phyloP scores from a whole-genome alignment of 2,329 filamentous ascomycete genomes.

The Diaporthe batatas region DNA sequence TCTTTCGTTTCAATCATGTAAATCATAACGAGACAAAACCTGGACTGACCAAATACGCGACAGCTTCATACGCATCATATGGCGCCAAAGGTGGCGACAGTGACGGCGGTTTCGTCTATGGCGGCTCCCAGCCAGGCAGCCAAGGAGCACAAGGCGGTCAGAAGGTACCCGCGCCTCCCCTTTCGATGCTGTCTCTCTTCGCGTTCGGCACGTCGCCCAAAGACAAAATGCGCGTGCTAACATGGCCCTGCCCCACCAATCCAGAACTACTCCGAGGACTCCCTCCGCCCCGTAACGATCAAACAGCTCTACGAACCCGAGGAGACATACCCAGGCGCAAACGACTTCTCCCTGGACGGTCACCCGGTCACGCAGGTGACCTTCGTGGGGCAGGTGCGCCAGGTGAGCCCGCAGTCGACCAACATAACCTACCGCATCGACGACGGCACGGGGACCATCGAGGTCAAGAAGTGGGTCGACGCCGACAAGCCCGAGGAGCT shows the following conservation, averaged over 20 bases:
- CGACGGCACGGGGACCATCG: slow-evolving; percentile 92
- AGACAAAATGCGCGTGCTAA: background rate
- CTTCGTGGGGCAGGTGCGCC: slow-evolving; percentile 91
- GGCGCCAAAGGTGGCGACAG: slow-evolving; percentile 70
- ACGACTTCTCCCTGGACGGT: slow-evolving; percentile 88
- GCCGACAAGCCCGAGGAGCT: slow-evolving; percentile 66
- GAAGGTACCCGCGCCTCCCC: slow-evolving; percentile 42
- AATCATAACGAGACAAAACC: background rate
- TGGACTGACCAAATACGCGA: slow-evolving; percentile 7
- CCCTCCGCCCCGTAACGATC: slow-evolving; percentile 92
- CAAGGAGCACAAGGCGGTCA: slow-evolving; percentile 52
- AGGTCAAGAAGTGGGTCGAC: slow-evolving; percentile 91
- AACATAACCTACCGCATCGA: slow-evolving; percentile 95
- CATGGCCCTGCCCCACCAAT: slow-evolving; percentile 9
- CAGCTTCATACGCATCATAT: slow-evolving; percentile 66
- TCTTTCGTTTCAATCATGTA: no score
- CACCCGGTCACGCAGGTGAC: slow-evolving; percentile 80
- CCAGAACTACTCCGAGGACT: slow-evolving; percentile 80
- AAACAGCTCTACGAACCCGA: slow-evolving; percentile 91
- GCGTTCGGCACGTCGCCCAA: background rate
- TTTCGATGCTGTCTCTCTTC: background rate
- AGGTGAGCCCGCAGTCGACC: slow-evolving; percentile 86
- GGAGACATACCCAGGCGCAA: slow-evolving; percentile 77
- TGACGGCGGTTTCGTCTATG: slow-evolving; percentile 72
- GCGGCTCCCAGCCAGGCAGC: slow-evolving; percentile 72